Evolutionary conservation across 2,329 filamentous ascomycete species (phyloP).

Genomic region (Aaosphaeria pasadenensis): DNA sequence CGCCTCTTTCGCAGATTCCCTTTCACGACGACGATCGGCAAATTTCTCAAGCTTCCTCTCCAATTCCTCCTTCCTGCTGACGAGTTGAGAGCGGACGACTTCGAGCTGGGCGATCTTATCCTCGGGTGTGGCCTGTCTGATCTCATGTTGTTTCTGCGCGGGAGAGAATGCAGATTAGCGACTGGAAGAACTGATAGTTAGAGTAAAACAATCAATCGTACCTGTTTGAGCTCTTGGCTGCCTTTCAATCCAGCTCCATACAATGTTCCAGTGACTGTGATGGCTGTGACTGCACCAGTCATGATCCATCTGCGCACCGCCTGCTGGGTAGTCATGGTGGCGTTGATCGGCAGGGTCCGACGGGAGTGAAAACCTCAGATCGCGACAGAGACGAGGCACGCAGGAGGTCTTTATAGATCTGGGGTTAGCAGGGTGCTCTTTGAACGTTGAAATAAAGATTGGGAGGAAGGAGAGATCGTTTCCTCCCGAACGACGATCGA

Average conservation of each 20-base stretch:
- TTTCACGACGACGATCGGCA: no score
- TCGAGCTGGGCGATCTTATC: constrained; percentile 57
- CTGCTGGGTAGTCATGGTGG: constrained; percentile 20
- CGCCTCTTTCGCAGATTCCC: no score
- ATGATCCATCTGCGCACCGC: constrained; percentile 50
- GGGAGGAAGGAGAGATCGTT: background rate
- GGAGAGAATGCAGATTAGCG: background rate
- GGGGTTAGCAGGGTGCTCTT: background rate
- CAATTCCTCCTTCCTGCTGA: constrained; percentile 51
- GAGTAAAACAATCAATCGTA: constrained; percentile 19
- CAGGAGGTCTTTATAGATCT: background rate
- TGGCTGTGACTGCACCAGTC: constrained; percentile 54
- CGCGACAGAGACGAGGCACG: background rate
- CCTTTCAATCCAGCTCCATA: constrained; percentile 61
- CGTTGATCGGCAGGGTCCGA: background rate
- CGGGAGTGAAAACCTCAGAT: background rate
- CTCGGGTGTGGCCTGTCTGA: constrained; percentile 50
- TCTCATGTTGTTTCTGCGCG: constrained; percentile 43
- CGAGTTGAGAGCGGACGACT: constrained; percentile 47
- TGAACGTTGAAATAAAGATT: background rate
- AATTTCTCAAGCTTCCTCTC: constrained; percentile 51
- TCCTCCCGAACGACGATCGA: background rate
- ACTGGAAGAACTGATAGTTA: background rate
- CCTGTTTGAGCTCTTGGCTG: constrained; percentile 50
- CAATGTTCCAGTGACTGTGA: constrained; percentile 56